Base-by-base conservation (phyloP, 106 monocot genomes). In the Allium sativum region DNA sequence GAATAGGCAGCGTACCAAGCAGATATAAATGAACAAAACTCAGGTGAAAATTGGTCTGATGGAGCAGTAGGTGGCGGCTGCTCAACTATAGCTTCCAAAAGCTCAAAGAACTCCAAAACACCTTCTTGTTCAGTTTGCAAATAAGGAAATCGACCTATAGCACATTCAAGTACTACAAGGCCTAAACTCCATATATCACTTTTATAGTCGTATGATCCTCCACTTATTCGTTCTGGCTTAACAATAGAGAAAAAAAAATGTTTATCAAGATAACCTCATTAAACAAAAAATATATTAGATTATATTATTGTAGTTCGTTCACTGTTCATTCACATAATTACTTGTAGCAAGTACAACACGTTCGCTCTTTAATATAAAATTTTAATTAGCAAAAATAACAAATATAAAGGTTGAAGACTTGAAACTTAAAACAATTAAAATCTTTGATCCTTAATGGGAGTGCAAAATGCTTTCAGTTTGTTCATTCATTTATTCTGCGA, bases 181-280 rank as follows among this genome's bases (percentile, higher is more conserved):
- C 90, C 96, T 66, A 91, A 76, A 65, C 96, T 96, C 96, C 96
- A 96, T 16, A 96, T 91, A 71, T 96, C 95, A 79, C 90, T 91
- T 66, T 84, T 96, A 67, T 76, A 85, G 59, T 96, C 87, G 58
- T 91, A 96, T 41, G 87, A 84, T 63, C 87, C 76, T 65, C 90
- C 90, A 61, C 81, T 87, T 21, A 96, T 96, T 45, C 87, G 58
- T 71, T 96, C 96, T 51, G 96, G 96, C 90, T 96, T 96, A 69
- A 59, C 58, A 61, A 42, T 55, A 55, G 50, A 69, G 59, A 68
- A 48, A 62, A 68, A 48, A 53, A 16, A 52, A 17, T 62, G 48
- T 16, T 63, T 7, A 21, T 21, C 9, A 64, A 46, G 45, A 6
- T 19, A 48, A 46, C 12, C 54, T 43, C 40, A 58, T 40, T 40